Base-by-base conservation (phyloP, 179 eudicot genomes). In the Actinidia arguta region DNA sequence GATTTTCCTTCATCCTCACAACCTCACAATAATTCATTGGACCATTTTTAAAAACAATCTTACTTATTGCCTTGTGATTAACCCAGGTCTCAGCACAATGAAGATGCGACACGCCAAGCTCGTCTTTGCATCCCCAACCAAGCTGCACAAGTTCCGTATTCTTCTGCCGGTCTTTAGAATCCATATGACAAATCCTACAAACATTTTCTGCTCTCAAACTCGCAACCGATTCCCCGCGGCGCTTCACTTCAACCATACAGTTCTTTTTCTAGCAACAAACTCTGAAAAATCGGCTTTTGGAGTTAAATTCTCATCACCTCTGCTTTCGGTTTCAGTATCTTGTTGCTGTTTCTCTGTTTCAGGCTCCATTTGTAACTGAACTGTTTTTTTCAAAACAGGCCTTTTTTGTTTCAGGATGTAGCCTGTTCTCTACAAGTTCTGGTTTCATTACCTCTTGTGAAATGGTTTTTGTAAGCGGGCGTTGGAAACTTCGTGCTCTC, bases 71-170 rank as follows among this genome's bases (percentile, higher is more conserved):
- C 94, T 83, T 91, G 1, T 81, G 88, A 46, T 59, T 72, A 84
- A 92, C 91, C 94, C 94, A 92, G 31, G 83, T 73, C 74, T 78
- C 71, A 72, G 94, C 96, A 86, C 96, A 92, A 72, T 83, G 88
- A 44, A 76, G 81, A 86, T 92, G 96, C 24, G 91, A 86, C 66
- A 74, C 20, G 5, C 90, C 94, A 6, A 92, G 87, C 52, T 91
- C 96, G 54, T 83, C 92, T 82, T 87, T 92, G 79, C 96, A 92
- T 39, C 85, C 85, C 78, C 94, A 92, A 8, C 94, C 96, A 84
- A 92, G 91, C 10, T 73, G 78, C 11, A 92, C 83, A 3, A 92
- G 46, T 36, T 73, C 83, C 12, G 75, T 78, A 52, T 75, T 71
- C 64, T 71, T 55, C 42, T 85, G 76, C 55, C 69, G 61, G 6